These are phyloP conservation scores for Spiraea crenata DNA, from an alignment of 331 rosid species.

Conservation along the genomic window DNA sequence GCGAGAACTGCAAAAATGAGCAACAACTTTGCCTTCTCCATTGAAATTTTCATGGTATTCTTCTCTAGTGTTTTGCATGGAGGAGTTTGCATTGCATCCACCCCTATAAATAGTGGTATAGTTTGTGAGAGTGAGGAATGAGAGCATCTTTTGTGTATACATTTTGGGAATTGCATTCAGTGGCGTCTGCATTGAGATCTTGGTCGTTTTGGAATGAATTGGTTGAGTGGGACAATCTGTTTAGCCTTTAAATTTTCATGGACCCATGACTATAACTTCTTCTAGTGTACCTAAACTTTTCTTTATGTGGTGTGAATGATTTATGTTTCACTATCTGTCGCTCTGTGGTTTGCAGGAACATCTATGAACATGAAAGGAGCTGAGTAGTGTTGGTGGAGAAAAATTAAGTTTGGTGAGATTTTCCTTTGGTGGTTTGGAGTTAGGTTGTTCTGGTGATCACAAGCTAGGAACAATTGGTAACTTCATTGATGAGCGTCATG, in stretches of 20 bases:
- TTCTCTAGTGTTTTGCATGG: conserved; percentile 21
- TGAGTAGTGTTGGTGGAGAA: background rate
- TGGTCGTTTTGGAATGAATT: conserved; percentile 9
- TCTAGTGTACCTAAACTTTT: too few relatives aligned
- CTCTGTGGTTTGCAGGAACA: too few relatives aligned
- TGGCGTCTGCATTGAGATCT: conserved; percentile 25
- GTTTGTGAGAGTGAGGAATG: background rate
- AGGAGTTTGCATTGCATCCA: background rate
- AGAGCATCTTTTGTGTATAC: conserved; percentile 6
- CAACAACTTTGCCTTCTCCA: conserved; percentile 21
- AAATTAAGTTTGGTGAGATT: background rate
- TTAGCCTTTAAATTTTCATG: background rate
- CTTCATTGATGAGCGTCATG: conserved; percentile 18
- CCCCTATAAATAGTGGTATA: conserved; percentile 33
- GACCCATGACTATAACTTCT: background rate
- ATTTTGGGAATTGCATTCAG: conserved; percentile 16
- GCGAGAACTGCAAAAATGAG: conserved; percentile 15
- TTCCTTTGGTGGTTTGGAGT: conserved; percentile 17
- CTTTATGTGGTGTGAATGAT: too few relatives aligned
- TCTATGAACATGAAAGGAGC: too few relatives aligned
- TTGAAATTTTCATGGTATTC: background rate
- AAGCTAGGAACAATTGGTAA: conserved; percentile 14
- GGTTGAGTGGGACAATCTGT: background rate
- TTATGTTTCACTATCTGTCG: too few relatives aligned
- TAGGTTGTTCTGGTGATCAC: conserved; percentile 7